A percentile compares a stretch with the other conserved stretches of the same genome.
These are phyloP conservation scores for Backusella tarrabulga DNA, from an alignment of 192 early-diverging fungal species.

Conservation along the genomic window DNA sequence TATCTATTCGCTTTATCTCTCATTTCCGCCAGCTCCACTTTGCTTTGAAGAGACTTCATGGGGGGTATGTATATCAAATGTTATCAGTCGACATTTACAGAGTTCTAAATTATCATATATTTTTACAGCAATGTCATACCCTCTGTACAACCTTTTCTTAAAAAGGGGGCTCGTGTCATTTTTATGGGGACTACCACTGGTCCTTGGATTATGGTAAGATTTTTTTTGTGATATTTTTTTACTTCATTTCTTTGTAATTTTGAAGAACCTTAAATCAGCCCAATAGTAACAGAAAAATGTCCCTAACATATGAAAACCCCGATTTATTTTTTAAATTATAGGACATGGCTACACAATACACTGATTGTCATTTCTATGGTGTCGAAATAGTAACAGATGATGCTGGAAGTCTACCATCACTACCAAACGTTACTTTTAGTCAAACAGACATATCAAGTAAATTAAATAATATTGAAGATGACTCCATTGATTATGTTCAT, in stretches of 20 bases:
- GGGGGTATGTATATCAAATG: neutral
- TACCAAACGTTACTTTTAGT: slow-evolving; percentile 5
- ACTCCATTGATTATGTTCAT: slow-evolving; percentile 7
- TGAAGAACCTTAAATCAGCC: neutral
- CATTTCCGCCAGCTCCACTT: slow-evolving; percentile 14
- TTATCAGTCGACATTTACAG: neutral
- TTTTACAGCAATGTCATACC: slow-evolving; percentile 16
- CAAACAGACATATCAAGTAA: neutral
- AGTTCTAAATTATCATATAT: neutral
- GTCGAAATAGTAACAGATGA: neutral
- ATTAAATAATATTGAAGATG: neutral
- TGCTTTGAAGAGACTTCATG: slow-evolving; percentile 11
- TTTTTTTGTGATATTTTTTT: neutral
- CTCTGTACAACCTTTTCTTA: neutral
- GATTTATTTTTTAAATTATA: neutral
- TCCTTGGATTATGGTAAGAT: slow-evolving; percentile 15
- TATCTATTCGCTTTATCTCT: neutral
- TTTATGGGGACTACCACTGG: slow-evolving; percentile 8
- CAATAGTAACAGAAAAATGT: neutral
- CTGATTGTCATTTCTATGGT: slow-evolving; percentile 5
- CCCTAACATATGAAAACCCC: neutral
- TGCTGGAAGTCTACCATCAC: neutral
- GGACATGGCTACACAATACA: slow-evolving; percentile 20
- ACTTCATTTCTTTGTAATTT: neutral
- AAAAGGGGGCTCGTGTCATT: slow-evolving; percentile 13